Conservation (phyloP, 139 green algal species). For the Edaphochlamys debaryana region DNA sequence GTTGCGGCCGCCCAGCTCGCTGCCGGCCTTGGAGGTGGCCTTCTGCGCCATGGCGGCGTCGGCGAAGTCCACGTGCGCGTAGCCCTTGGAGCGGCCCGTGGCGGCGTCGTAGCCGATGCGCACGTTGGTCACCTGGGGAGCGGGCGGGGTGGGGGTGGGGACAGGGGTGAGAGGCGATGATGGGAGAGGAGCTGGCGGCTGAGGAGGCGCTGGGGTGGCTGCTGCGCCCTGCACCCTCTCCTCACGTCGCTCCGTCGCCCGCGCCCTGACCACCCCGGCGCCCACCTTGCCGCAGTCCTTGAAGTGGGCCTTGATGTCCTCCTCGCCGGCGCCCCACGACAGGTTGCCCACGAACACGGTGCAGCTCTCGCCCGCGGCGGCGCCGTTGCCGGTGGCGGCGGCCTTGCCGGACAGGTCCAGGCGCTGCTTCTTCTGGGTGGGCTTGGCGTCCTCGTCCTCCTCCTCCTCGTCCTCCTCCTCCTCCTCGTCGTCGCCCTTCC, state of each 20-base stretch:
- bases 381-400: conserved; percentile 22
- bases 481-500: conserved; percentile 8
- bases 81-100: conserved; percentile 71
- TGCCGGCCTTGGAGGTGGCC: conserved; percentile 49
- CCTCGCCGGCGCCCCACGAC: conserved; percentile 67
- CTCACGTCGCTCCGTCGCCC: too few species aligned
- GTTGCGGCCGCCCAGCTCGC: conserved; percentile 71
- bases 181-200: neutral
- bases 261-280: too few species aligned
- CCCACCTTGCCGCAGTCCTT: conserved; percentile 67
- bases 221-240: too few species aligned
- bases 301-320: conserved; percentile 67
- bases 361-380: conserved; percentile 15
- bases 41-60: conserved; percentile 50
- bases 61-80: conserved; percentile 79
- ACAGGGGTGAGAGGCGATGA: neutral
- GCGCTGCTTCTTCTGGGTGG: conserved; percentile 55
- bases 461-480: conserved; percentile 37
- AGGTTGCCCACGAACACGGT: conserved; percentile 83
- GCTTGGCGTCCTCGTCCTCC: conserved; percentile 35
- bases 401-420: conserved; percentile 38
- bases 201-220: too few species aligned
- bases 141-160: too few species aligned
- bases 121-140: neutral
- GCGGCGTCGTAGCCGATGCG: conserved; percentile 55